Base-by-base conservation (phyloP, 192 early-diverging fungal genomes). In the Coemansia sp. region DNA sequence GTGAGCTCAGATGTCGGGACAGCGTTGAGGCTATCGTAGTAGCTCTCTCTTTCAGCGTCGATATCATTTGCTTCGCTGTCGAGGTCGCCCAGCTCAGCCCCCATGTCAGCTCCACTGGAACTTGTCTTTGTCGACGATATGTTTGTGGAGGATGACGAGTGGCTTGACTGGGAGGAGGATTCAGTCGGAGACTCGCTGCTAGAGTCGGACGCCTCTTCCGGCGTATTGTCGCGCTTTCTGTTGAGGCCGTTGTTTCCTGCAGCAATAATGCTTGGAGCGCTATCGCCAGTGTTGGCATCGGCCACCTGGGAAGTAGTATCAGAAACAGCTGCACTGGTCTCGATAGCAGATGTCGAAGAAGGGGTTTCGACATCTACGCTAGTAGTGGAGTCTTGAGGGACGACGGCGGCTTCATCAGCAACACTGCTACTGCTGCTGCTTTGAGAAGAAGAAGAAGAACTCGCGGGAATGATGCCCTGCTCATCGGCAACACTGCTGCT, bases 1-100 rank as follows among this genome's bases (percentile, higher is more conserved):
- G 53, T 64, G 42, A 70, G 58, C 22, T 65, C 67, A 15, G 57
- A 47, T 4, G 61, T 64, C 13, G 68, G 60, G 19, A 66, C 52
- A 3, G 70, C 30, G 37, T 53, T 59, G 14, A 47, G 15, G 30
- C 41, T 52, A 22, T 40, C 44, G 19, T 40, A 11, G 54, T 30
- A 55, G 20, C 23, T 54, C 17, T 15, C 53, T 4, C 33, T 8
- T 15, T 68, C 52, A 7, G 8, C 33, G 11, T 70, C 64, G 5
- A 33, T 45, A 2, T 23, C 1, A 10, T 66, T 47, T 23, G 6
- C 40, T 23, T 69, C 63, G 9, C 30, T 45, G 13, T 47, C 59
- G 15, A 42, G 55, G 36, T 50, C 23, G 17, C 42, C 62, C 7
- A 61, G 63, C 41, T 64, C 54, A 37, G 10, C 14, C 30, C 52